Evolutionary conservation across 164 flowering plant genomes (phyloP).

Genomic region (Amborella trichopoda): DNA sequence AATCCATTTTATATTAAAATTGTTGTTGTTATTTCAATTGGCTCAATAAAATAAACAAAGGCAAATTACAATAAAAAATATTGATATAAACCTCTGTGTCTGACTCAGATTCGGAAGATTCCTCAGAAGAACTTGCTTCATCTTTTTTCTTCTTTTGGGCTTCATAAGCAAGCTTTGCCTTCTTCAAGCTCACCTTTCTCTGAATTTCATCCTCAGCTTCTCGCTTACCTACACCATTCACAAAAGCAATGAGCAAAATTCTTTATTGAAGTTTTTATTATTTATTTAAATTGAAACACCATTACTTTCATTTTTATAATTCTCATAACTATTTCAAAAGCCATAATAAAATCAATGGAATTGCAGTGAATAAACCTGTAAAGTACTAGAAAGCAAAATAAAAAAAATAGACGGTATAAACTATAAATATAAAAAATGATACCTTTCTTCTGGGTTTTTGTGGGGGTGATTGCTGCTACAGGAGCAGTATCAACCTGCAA

Average conservation of each 20-base stretch:
- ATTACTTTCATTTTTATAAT: neutral
- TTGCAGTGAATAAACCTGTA: no score
- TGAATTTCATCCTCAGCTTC: slow-evolving; percentile 36
- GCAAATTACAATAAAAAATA: no score
- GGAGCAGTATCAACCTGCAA: slow-evolving; percentile 9
- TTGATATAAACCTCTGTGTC: slow-evolving; percentile 28
- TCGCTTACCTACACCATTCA: slow-evolving; percentile 51
- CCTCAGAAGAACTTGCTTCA: slow-evolving; percentile 34
- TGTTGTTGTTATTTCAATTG: no score
- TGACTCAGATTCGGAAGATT: slow-evolving; percentile 26
- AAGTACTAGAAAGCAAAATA: neutral
- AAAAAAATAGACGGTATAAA: neutral
- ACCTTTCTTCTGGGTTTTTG: slow-evolving; percentile 6
- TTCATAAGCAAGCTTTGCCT: slow-evolving; percentile 27
- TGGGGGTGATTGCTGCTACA: slow-evolving; percentile 4
- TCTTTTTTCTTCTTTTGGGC: slow-evolving; percentile 20
- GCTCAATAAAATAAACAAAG: no score
- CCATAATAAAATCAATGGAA: neutral
- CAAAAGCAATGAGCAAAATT: no score
- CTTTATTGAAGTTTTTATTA: no score
- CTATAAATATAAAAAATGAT: slow-evolving; percentile 1
- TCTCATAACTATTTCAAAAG: neutral
- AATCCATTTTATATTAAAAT: no score
- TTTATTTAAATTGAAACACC: neutral
- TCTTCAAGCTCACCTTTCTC: slow-evolving; percentile 35